A percentile compares a stretch with the other conserved stretches of the same genome.
phyloP scores from a whole-genome alignment of 352 stramenopile species.

The Pythium coloratum region DNA sequence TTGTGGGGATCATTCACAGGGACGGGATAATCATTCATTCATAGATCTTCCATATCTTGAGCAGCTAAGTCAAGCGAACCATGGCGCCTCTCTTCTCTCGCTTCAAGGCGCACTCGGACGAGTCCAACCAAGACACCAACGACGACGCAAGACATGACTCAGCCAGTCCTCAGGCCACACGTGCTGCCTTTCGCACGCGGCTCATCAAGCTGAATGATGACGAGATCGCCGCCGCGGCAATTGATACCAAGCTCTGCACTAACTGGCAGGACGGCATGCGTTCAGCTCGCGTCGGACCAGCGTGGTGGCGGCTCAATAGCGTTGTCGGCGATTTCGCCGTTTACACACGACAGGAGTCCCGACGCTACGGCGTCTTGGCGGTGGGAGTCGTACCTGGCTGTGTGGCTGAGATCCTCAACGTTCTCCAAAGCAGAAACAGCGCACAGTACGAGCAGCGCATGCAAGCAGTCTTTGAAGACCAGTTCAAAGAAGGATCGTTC shows the following conservation, averaged over 20 bases:
- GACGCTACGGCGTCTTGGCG: conserved; percentile 14
- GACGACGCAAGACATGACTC: neutral
- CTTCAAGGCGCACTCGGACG: neutral
- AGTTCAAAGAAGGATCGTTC: conserved; percentile 22
- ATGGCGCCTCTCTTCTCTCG: neutral
- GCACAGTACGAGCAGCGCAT: conserved; percentile 20
- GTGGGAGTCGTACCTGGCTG: conserved; percentile 21
- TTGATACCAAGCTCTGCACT: conserved; percentile 12
- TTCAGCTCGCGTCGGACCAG: conserved; percentile 12
- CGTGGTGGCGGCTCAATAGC: conserved; percentile 6
- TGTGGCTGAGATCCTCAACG: conserved; percentile 23
- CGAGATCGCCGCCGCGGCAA: conserved; percentile 12
- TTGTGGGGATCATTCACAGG: no score
- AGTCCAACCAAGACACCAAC: neutral
- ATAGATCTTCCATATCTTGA: neutral
- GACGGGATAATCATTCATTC: neutral
- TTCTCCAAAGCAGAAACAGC: conserved; percentile 17
- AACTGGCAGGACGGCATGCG: conserved; percentile 16
- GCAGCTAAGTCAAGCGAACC: neutral
- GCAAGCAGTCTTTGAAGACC: conserved; percentile 13
- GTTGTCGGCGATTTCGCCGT: conserved; percentile 10
- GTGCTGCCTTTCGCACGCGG: neutral
- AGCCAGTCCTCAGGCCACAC: neutral
- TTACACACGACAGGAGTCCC: conserved; percentile 21
- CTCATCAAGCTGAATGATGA: conserved; percentile 21